A percentile compares a stretch with the other conserved stretches of the same genome.
Conservation (phyloP, 495 filamentous ascomycete species). For the Trichoderma erinaceum region DNA sequence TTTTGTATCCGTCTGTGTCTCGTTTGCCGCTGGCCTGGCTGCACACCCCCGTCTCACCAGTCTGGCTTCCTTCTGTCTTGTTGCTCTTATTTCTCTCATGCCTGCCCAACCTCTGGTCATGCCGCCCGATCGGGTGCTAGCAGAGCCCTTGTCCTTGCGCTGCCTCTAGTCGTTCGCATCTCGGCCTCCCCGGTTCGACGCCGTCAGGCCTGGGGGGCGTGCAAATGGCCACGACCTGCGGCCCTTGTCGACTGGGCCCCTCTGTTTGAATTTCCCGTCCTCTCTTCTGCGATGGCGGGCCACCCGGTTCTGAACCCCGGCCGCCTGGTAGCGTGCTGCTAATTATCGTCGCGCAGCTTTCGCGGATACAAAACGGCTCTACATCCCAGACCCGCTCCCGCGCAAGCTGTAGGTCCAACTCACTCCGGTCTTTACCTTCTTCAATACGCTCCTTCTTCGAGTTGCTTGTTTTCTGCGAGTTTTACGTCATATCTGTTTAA, state of each 20-base stretch:
- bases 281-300: slow-evolving; percentile 10
- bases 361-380: slow-evolving; percentile 13
- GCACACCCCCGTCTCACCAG: background rate
- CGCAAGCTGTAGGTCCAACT: slow-evolving; percentile 14
- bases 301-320: slow-evolving; percentile 11
- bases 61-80: background rate
- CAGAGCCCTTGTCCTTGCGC: slow-evolving; percentile 7
- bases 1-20: background rate
- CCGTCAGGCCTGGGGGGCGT: slow-evolving; percentile 5
- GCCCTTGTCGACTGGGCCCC: slow-evolving; percentile 11
- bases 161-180: slow-evolving; percentile 12
- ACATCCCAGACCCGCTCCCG: slow-evolving; percentile 12
- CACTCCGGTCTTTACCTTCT: slow-evolving; percentile 13
- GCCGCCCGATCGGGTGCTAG: slow-evolving; percentile 13
- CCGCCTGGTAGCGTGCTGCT: slow-evolving; percentile 13
- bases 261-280: slow-evolving; percentile 12
- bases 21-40: background rate
- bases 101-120: slow-evolving; percentile 7
- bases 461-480: slow-evolving; percentile 10
- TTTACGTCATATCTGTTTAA: slow-evolving; percentile 11
- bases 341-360: slow-evolving; percentile 12
- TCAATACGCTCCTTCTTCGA: background rate
- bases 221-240: background rate
- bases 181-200: slow-evolving; percentile 11
- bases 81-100: background rate